Conservation (phyloP, 352 stramenopile species). For the Pythium folliculosum region DNA sequence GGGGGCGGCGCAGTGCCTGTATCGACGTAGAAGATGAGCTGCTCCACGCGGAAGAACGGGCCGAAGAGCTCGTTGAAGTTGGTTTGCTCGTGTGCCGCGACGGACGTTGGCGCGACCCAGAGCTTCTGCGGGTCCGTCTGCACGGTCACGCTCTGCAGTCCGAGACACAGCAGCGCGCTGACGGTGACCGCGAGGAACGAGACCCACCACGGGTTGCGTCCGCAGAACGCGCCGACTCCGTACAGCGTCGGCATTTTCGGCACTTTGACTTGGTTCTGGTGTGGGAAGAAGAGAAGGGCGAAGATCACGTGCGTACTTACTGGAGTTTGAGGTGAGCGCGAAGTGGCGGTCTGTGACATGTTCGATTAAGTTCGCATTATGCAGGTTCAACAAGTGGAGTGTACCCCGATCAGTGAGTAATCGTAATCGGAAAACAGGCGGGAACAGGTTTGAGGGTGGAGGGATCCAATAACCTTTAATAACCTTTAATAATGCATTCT, state of each 20-base stretch:
- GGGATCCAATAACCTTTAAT: no score
- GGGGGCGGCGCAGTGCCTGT: neutral
- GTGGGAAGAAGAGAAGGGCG: slow-evolving; percentile 5
- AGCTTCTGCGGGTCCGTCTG: slow-evolving; percentile 82
- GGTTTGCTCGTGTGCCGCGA: slow-evolving; percentile 60
- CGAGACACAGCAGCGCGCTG: slow-evolving; percentile 61
- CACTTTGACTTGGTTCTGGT: slow-evolving; percentile 2
- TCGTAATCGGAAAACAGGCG: neutral
- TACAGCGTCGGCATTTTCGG: slow-evolving; percentile 54
- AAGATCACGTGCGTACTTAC: slow-evolving; percentile 29
- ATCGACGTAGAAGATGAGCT: slow-evolving; percentile 82
- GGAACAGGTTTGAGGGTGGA: neutral
- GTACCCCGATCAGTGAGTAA: neutral
- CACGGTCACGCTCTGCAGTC: slow-evolving; percentile 56
- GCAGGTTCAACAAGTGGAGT: slow-evolving; percentile 21
- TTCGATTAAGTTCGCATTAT: slow-evolving; percentile 17
- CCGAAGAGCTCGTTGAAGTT: slow-evolving; percentile 82
- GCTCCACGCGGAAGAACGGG: slow-evolving; percentile 86
- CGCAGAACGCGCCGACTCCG: slow-evolving; percentile 55
- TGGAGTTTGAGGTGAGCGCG: neutral
- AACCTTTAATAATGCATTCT: neutral
- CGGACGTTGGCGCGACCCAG: slow-evolving; percentile 71
- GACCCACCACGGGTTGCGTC: slow-evolving; percentile 46
- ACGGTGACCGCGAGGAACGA: slow-evolving; percentile 45
- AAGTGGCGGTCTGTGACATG: slow-evolving; percentile 23